Conservation (phyloP, 768 basidiomycete genomes). For the Termitomyces sp. region DNA sequence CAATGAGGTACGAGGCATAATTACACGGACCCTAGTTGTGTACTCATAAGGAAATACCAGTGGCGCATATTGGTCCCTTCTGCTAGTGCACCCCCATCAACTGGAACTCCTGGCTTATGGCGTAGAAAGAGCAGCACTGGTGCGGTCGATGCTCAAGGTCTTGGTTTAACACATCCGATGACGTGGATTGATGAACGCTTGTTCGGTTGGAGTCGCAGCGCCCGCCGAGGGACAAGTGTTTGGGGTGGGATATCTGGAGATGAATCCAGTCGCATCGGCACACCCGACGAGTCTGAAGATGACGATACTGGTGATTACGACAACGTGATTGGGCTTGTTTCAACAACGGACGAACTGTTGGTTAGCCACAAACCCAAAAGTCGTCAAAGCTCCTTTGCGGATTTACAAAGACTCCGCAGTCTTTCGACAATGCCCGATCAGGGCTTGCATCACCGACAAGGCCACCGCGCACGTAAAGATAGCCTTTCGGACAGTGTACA, state of each 20-base stretch:
- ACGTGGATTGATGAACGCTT: slow-evolving; percentile 92
- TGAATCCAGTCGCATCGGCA: slow-evolving; percentile 59
- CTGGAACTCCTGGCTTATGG: slow-evolving; percentile 71
- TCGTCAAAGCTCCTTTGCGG: slow-evolving; percentile 75
- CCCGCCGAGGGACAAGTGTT: slow-evolving; percentile 78
- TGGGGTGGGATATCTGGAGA: slow-evolving; percentile 64
- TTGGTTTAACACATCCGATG: slow-evolving; percentile 87
- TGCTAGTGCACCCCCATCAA: slow-evolving; percentile 81
- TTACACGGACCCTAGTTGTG: not conserved
- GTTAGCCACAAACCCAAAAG: slow-evolving; percentile 46
- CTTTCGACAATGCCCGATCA: slow-evolving; percentile 29
- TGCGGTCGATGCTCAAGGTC: slow-evolving; percentile 82
- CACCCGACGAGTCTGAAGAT: slow-evolving; percentile 79
- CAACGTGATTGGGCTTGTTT: slow-evolving; percentile 71
- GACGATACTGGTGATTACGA: slow-evolving; percentile 92
- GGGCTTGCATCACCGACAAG: slow-evolving; percentile 39
- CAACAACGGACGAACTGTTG: slow-evolving; percentile 42
- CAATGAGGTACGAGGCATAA: slow-evolving; percentile 52
- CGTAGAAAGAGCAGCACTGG: slow-evolving; percentile 77
- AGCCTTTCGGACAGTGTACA: slow-evolving; percentile 65
- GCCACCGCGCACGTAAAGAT: slow-evolving; percentile 50
- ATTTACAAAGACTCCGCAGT: slow-evolving; percentile 63
- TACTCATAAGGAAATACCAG: slow-evolving; percentile 30
- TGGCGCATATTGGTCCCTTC: slow-evolving; percentile 80
- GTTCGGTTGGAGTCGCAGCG: slow-evolving; percentile 86